Evolutionary conservation across 371 early-diverging fungal genomes (phyloP).

Genomic region (Mucor indicus): DNA sequence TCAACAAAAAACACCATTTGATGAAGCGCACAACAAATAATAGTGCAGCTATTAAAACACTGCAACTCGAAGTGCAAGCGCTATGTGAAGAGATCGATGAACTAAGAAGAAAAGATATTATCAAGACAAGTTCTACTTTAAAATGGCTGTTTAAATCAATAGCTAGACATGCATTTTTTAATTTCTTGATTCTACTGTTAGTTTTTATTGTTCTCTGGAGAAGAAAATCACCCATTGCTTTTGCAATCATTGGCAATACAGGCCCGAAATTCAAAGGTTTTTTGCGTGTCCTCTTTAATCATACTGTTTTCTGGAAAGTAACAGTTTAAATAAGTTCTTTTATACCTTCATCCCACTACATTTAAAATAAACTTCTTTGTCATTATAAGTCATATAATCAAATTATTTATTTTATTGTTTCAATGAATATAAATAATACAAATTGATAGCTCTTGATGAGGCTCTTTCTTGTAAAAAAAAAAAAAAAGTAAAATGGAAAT

Average conservation of each 20-base stretch:
- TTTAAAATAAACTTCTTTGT: no score
- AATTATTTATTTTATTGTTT: no score
- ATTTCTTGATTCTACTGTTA: slow-evolving; percentile 27
- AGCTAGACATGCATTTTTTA: slow-evolving; percentile 29
- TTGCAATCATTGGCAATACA: slow-evolving; percentile 27
- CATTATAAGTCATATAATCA: no score
- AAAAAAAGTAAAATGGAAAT: no score
- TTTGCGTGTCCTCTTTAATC: slow-evolving; percentile 15
- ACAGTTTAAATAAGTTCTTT: slow-evolving; percentile 27
- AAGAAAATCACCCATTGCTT: slow-evolving; percentile 38
- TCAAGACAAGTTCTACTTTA: slow-evolving; percentile 11
- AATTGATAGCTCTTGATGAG: no score
- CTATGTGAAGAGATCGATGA: slow-evolving; percentile 30
- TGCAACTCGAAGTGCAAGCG: slow-evolving; percentile 23
- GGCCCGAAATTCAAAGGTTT: slow-evolving; percentile 15
- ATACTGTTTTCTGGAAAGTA: slow-evolving; percentile 31
- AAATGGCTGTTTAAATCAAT: slow-evolving; percentile 7
- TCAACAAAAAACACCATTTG: no score
- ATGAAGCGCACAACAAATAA: not conserved
- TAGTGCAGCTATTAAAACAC: slow-evolving; percentile 28
- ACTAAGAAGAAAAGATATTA: slow-evolving; percentile 5
- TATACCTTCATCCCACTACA: no score
- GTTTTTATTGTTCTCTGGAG: slow-evolving; percentile 27
- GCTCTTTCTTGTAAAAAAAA: no score
- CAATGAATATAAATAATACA: no score